Percentiles rank a stretch among this genome's conserved stretches.
Evolutionary conservation across 2,329 filamentous ascomycete genomes (phyloP).

Genomic region (Ceratocystis smalleyi): DNA sequence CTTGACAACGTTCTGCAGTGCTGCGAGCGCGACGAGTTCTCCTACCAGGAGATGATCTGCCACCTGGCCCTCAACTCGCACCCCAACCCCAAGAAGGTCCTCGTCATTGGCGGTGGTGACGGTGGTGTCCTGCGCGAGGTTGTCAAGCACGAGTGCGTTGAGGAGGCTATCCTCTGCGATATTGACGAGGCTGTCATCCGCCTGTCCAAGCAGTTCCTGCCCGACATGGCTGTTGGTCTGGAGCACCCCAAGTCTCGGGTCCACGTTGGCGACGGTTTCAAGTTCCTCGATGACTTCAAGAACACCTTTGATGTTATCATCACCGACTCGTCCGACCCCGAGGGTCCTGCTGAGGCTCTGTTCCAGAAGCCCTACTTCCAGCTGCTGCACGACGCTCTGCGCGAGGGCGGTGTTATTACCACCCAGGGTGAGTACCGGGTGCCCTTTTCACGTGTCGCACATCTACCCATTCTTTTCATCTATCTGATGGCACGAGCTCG

Average conservation of each 20-base stretch:
- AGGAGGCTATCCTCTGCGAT: constrained; percentile 93
- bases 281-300: constrained; percentile 94
- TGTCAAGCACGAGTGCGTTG: constrained; percentile 94
- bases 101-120: constrained; percentile 95
- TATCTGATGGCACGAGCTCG: background rate
- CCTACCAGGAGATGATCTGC: constrained; percentile 99
- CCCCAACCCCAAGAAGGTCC: constrained; percentile 93
- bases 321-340: constrained; percentile 94
- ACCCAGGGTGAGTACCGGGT: constrained; percentile 77
- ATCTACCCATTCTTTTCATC: background rate
- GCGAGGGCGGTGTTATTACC: constrained; percentile 93
- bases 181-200: constrained; percentile 98
- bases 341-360: constrained; percentile 86
- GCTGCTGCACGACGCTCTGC: constrained; percentile 75
- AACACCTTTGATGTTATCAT: constrained; percentile 98
- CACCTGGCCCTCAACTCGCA: constrained; percentile 97
- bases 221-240: constrained; percentile 84
- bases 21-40: constrained; percentile 97
- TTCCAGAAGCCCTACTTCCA: constrained; percentile 99
- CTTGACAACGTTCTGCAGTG: constrained; percentile 98
- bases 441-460: constrained; percentile 32
- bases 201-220: constrained; percentile 95
- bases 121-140: constrained; percentile 95
- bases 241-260: constrained; percentile 85
- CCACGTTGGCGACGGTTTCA: constrained; percentile 94